Evolutionary conservation across 805 yeast species (phyloP), one percentile per base, ranked within the genome.

Genomic region (Kluyveromyces siamensis): DNA sequence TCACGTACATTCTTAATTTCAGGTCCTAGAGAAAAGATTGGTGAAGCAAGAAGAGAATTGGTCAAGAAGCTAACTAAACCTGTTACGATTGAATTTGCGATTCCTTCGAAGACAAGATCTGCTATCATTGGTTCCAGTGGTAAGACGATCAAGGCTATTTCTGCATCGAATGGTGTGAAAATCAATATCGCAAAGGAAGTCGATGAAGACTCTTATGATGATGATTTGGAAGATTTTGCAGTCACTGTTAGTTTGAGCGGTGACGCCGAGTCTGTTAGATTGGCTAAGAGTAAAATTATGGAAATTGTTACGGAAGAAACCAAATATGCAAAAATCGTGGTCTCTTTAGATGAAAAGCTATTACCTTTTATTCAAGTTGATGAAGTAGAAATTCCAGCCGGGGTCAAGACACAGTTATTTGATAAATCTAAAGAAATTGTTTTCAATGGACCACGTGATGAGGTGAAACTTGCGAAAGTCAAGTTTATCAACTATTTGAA

Each of bases 81-180:
- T 48, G 79, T 84, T 49, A 70, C 69, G 6, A 68, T 79, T 44
- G 67, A 72, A 30, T 77, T 90, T 61, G 63, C 74, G 30, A 78
- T 90, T 47, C 97, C 98, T 33, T 77, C 90, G 13, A 79, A 77
- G 55, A 75, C 87, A 50, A 79, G 93, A 67, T 76, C 95, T 8
- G 76, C 79, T 45, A 79, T 90, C 50, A 90, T 90, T 68, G 98
- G 98, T 50, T 76, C 90, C 41, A 86, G 83, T 63, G 98, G 98
- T 63, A 77, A 75, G 57, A 83, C 75, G 52, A 78, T 90, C 67
- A 86, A 81, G 65, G 90, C 93, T 50, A 86, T 90, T 54, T 74
- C 85, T 44, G 84, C 76, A 47, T 76, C 86, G 44, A 83, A 79
- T 45, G 81, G 81, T 47, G 79, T 90, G 55, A 86, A 86, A 58